Percentiles rank a stretch among this genome's conserved stretches.
phyloP scores from a whole-genome alignment of 2,329 filamentous ascomycete genomes.

The Alternaria gaisen region DNA sequence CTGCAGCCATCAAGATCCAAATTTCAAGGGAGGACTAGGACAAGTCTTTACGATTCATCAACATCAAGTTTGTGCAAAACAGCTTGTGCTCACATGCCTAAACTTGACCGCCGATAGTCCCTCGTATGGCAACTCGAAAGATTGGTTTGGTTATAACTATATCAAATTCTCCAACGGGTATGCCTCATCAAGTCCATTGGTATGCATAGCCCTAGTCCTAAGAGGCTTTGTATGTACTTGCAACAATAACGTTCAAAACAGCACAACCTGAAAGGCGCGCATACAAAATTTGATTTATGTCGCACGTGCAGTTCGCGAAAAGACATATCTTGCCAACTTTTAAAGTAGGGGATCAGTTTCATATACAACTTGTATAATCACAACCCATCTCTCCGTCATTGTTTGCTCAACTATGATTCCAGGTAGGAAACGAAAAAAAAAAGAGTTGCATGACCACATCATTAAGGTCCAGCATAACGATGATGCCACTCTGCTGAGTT shows the following conservation, averaged over 20 bases:
- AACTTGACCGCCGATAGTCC: neutral
- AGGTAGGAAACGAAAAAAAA: neutral
- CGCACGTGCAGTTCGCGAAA: too few relatives aligned
- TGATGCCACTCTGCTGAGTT: neutral
- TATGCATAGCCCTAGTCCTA: neutral
- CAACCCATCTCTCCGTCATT: too few relatives aligned
- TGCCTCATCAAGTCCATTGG: neutral
- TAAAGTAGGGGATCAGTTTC: too few relatives aligned
- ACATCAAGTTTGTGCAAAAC: neutral
- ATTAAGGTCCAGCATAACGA: neutral
- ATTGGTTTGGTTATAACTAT: neutral
- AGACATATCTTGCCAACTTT: too few relatives aligned
- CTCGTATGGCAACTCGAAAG: neutral
- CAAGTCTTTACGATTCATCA: neutral
- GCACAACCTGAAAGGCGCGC: neutral
- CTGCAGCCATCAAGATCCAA: neutral
- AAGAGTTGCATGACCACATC: neutral
- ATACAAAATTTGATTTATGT: neutral
- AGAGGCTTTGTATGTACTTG: neutral
- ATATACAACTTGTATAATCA: neutral
- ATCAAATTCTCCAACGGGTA: neutral
- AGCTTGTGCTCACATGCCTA: neutral
- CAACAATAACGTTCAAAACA: neutral
- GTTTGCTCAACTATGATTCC: too few relatives aligned
- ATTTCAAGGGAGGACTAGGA: neutral